Evolutionary conservation across 768 basidiomycete species (phyloP), one percentile per base, ranked within the genome.

Genomic region (Mycena indigotica): DNA sequence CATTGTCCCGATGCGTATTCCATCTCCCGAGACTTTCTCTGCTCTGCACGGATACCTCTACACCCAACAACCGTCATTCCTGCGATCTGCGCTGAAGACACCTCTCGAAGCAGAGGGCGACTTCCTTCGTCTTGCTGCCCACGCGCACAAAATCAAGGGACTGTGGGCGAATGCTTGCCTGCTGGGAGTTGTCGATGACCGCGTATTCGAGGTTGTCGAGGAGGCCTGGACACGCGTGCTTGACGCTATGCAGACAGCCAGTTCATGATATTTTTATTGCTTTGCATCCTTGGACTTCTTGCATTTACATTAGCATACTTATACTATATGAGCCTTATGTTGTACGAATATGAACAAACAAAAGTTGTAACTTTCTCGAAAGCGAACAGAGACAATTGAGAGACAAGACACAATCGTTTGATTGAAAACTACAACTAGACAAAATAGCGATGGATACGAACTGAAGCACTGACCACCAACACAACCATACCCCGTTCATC

Each of bases 21-120:
- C 89, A 1, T 81, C 80, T 4, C 85, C 88, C 10, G 70, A 76
- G 2, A 80, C 82, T 12, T 92, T 86, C 75, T 75, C 83, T 2
- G 70, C 77, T 28, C 75, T 93, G 26, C 77, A 82, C 52, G 69
- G 77, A 13, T 93, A 83, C 75, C 77, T 93, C 53, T 91, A 93
- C 72, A 85, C 82, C 12, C 85, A 84, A 57, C 75, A 81, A 52
- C 58, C 77, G 1, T 69, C 76, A n/a, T 64, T 67, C 35, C 77
- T 93, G 23, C 75, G 89, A 57, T 70, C 73, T 10, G 67, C 77
- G 3, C 76, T 90, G 39, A 66, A 83, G 13, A 25, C 53, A 15
- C 53, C 53, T 8, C 32, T 23, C 40, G 53, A 26, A 4, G 24
- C 53, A 2, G 52, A 46, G 2, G 23, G 3, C 24, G 64, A 62